A percentile compares a stretch with the other conserved stretches of the same genome.
Conservation (phyloP, 768 basidiomycete genomes). For the Paxillus ammoniavirescens region DNA sequence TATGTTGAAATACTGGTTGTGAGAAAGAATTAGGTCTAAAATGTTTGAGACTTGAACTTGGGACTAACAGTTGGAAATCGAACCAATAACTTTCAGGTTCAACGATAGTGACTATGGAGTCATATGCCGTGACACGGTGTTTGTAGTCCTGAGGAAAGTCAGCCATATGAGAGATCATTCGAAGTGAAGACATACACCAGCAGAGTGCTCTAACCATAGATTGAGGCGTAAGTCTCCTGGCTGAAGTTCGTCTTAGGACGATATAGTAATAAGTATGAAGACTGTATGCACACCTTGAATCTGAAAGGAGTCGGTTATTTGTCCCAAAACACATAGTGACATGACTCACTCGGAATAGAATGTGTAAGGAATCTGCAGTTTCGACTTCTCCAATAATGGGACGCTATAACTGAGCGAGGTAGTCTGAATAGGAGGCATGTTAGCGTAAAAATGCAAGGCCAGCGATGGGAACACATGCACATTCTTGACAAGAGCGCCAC, state of each 20-base stretch:
- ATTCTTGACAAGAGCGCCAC: conserved; percentile 66
- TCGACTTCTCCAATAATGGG: conserved; percentile 52
- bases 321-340: not conserved
- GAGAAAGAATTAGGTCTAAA: conserved; percentile 3
- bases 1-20: conserved; percentile 61
- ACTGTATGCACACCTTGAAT: conserved; percentile 51
- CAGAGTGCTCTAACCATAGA: conserved; percentile 71
- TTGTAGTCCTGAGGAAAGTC: conserved; percentile 43
- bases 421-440: conserved; percentile 41
- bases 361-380: conserved; percentile 64
- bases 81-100: conserved; percentile 77
- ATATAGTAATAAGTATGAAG: not conserved
- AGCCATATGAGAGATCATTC: not conserved
- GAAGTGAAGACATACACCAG: conserved; percentile 46
- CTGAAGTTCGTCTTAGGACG: conserved; percentile 35
- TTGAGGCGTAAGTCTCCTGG: conserved; percentile 73
- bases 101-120: conserved; percentile 74
- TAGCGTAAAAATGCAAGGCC: not conserved
- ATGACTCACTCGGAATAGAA: conserved; percentile 80
- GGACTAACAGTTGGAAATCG: conserved; percentile 77
- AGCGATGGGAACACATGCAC: conserved; percentile 37
- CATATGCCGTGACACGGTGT: conserved; percentile 67
- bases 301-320: conserved; percentile 31
- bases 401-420: conserved; percentile 54
- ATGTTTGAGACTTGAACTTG: not conserved